Conservation (phyloP, 495 filamentous ascomycete species). For the Cladorrhinum samala region DNA sequence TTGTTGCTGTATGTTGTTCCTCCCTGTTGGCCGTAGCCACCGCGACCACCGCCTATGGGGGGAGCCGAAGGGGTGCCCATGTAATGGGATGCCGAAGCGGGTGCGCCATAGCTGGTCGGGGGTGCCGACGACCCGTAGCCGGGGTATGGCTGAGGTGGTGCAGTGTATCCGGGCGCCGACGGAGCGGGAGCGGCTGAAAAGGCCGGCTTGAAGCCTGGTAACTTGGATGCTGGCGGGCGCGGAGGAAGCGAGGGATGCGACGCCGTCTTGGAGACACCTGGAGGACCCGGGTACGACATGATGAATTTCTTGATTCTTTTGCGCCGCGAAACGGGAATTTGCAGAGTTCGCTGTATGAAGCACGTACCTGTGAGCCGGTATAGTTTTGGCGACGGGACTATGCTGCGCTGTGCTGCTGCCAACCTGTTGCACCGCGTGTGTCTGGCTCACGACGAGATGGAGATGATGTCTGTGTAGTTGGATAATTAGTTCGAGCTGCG, state of each 20-base stretch:
- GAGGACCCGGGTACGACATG: conserved; percentile 92
- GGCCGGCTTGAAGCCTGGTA: conserved; percentile 53
- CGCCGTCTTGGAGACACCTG: conserved; percentile 61
- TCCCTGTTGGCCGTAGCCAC: conserved; percentile 26
- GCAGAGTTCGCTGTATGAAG: conserved; percentile 16
- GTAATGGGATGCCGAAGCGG: conserved; percentile 29
- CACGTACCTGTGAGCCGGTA: conserved; percentile 45
- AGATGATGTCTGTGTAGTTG: not conserved
- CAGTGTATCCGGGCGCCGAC: conserved; percentile 25
- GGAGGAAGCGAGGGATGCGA: conserved; percentile 70
- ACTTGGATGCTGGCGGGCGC: conserved; percentile 66
- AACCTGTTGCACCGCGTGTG: conserved; percentile 16
- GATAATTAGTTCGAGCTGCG: not conserved
- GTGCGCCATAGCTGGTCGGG: conserved; percentile 34
- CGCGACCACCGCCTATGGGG: conserved; percentile 25
- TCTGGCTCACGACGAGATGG: conserved; percentile 21
- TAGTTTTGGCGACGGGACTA: not conserved
- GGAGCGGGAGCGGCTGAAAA: conserved; percentile 38
- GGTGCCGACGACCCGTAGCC: conserved; percentile 28
- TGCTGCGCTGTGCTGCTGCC: conserved; percentile 11
- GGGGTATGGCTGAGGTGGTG: conserved; percentile 19
- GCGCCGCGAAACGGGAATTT: conserved; percentile 22
- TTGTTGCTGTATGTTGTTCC: conserved; percentile 29
- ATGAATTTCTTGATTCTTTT: conserved; percentile 61
- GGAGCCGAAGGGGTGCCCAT: conserved; percentile 24